Conservation (phyloP, 202 grass and related monocot species). For the Eragrostis tef region DNA sequence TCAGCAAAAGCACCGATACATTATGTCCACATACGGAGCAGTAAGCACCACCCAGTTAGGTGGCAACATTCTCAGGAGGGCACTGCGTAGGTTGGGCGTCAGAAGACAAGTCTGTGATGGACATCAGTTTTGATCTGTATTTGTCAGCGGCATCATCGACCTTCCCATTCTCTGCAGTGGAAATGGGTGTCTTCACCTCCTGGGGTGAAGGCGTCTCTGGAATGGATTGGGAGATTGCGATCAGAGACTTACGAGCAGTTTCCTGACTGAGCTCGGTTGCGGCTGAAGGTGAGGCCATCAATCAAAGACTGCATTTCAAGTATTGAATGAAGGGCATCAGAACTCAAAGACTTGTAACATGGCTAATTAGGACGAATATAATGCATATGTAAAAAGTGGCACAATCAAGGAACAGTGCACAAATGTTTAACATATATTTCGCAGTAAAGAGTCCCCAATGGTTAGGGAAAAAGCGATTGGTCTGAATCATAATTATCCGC, state of each 20-base stretch:
- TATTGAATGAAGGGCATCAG: conserved; percentile 30
- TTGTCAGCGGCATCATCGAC: conserved; percentile 50
- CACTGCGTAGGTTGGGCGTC: conserved; percentile 55
- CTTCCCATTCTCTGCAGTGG: conserved; percentile 36
- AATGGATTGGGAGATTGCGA: conserved; percentile 74
- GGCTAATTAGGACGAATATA: not conserved
- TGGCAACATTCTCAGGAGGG: conserved; percentile 42
- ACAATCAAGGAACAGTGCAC: not conserved
- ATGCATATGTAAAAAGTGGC: not conserved
- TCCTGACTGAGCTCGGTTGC: conserved; percentile 54
- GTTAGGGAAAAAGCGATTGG: not conserved
- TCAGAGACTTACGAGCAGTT: conserved; percentile 70
- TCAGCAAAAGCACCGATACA: conserved; percentile 48
- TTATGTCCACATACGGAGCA: conserved; percentile 36
- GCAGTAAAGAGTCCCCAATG: not conserved
- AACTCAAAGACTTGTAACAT: not conserved
- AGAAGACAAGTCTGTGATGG: conserved; percentile 69
- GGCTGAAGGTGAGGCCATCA: conserved; percentile 63
- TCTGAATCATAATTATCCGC: not conserved
- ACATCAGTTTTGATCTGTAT: conserved; percentile 91
- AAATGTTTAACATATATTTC: not conserved
- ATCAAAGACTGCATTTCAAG: conserved; percentile 54
- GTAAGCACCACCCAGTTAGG: conserved; percentile 28
- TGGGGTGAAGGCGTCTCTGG: conserved; percentile 3
- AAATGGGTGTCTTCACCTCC: conserved; percentile 45